These are phyloP conservation scores for Scenedesmus sp. DNA, from an alignment of 163 green algal genomes.

Conservation along the genomic window DNA sequence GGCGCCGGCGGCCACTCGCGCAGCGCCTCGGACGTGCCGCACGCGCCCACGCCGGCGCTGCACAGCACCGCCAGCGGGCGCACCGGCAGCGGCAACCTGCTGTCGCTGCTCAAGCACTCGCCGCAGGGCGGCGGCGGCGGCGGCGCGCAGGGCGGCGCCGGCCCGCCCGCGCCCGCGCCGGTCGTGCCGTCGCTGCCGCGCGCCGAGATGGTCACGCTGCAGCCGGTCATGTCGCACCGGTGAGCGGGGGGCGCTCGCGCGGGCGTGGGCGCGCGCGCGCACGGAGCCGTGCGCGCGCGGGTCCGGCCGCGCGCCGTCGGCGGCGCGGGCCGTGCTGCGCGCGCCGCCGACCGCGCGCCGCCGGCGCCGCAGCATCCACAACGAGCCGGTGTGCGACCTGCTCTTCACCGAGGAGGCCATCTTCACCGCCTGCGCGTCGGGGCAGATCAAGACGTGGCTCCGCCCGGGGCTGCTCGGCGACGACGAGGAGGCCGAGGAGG, in stretches of 20 bases:
- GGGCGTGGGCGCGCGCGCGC: background rate
- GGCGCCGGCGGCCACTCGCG: background rate
- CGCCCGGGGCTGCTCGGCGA: constrained; percentile 46
- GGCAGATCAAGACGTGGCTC: constrained; percentile 62
- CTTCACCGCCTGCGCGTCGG: constrained; percentile 62
- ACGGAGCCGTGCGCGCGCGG: background rate
- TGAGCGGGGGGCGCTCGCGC: background rate
- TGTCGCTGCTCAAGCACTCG: constrained; percentile 46
- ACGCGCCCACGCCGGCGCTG: no score
- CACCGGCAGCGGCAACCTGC: constrained; percentile 35
- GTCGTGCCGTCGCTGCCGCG: constrained; percentile 39
- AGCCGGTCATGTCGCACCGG: constrained; percentile 56
- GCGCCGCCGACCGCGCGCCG: background rate
- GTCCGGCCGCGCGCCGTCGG: background rate
- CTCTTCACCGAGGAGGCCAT: constrained; percentile 62
- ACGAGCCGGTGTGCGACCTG: constrained; percentile 66
- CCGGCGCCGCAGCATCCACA: constrained; percentile 54
- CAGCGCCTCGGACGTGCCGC: constrained; percentile 16
- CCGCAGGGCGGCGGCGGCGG: background rate
- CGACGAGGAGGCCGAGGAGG: constrained; percentile 1
- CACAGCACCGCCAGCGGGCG: background rate
- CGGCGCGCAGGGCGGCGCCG: constrained; percentile 9
- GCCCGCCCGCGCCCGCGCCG: no score
- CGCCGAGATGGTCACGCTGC: constrained; percentile 51
- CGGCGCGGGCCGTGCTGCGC: background rate